Percentiles rank a stretch among this genome's conserved stretches.
Evolutionary conservation across 2,329 filamentous ascomycete species (phyloP).

Genomic region (Decorospora gaudefroyi): DNA sequence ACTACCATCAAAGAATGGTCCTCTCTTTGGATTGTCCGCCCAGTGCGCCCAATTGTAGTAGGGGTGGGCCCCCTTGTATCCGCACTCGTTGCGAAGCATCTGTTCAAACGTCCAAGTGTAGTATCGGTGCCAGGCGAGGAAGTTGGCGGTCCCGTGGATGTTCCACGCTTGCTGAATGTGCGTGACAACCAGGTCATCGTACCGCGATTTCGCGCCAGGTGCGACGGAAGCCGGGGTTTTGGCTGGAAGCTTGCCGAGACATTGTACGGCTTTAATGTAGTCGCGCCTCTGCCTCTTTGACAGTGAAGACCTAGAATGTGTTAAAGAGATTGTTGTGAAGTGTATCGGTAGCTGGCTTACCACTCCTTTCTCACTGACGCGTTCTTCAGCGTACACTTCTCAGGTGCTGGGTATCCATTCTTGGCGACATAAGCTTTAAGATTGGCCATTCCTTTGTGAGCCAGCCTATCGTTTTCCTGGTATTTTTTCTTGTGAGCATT

Average conservation of each 20-base stretch:
- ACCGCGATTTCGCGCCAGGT: conserved; percentile 35
- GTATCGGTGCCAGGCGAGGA: conserved; percentile 49
- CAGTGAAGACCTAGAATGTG: conserved; percentile 23
- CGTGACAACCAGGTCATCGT: conserved; percentile 42
- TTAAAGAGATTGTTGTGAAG: neutral
- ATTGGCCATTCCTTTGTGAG: conserved; percentile 40
- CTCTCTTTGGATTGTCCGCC: conserved; percentile 51
- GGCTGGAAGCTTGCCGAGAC: conserved; percentile 29
- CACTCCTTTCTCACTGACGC: conserved; percentile 52
- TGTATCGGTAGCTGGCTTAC: conserved; percentile 30
- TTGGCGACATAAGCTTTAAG: conserved; percentile 31
- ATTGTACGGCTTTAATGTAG: conserved; percentile 42
- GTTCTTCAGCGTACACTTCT: conserved; percentile 46
- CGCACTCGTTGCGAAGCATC: conserved; percentile 49
- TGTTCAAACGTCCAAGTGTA: conserved; percentile 50
- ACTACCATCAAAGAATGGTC: conserved; percentile 61
- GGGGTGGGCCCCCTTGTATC: conserved; percentile 49
- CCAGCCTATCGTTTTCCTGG: conserved; percentile 41
- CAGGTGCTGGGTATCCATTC: conserved; percentile 29
- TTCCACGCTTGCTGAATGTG: conserved; percentile 38
- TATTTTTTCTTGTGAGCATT: neutral
- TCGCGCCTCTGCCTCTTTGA: conserved; percentile 24
- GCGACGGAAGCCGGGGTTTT: conserved; percentile 28
- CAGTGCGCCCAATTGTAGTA: conserved; percentile 60
- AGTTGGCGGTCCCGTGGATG: conserved; percentile 41